phyloP scores from a whole-genome alignment of 768 basidiomycete species.

The Phallus indusiatus region DNA sequence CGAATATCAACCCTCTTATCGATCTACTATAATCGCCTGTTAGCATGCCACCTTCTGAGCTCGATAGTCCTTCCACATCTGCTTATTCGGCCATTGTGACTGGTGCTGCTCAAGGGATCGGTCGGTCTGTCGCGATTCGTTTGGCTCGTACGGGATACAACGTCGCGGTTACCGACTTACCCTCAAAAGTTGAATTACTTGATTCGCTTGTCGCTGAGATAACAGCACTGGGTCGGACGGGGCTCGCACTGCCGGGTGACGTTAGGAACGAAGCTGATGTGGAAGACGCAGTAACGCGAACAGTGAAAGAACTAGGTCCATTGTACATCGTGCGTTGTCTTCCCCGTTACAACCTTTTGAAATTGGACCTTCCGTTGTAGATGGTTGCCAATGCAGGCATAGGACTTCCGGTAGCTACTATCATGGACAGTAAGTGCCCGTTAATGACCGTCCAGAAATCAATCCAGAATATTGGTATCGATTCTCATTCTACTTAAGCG shows the following conservation, averaged over 20 bases:
- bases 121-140: background rate
- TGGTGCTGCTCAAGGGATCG: background rate
- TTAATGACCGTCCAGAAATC: background rate
- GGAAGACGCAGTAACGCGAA: background rate
- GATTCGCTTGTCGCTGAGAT: background rate
- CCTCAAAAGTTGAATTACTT: background rate
- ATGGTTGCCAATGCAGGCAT: conserved; percentile 40
- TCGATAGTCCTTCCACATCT: background rate
- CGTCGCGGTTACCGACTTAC: conserved; percentile 17
- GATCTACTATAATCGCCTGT: too few species aligned
- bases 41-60: too few species aligned
- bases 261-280: conserved; percentile 1
- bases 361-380: conserved; percentile 11
- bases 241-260: background rate
- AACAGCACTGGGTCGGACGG: background rate
- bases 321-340: conserved; percentile 24
- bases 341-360: background rate
- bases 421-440: conserved; percentile 22
- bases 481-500: background rate
- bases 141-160: background rate
- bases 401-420: conserved; percentile 8
- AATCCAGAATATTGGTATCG: background rate
- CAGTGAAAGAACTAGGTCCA: background rate
- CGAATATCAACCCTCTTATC: too few species aligned
- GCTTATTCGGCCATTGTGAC: background rate